Conservation (phyloP, 129 eudicot genomes). For the Cynara cardunculus region DNA sequence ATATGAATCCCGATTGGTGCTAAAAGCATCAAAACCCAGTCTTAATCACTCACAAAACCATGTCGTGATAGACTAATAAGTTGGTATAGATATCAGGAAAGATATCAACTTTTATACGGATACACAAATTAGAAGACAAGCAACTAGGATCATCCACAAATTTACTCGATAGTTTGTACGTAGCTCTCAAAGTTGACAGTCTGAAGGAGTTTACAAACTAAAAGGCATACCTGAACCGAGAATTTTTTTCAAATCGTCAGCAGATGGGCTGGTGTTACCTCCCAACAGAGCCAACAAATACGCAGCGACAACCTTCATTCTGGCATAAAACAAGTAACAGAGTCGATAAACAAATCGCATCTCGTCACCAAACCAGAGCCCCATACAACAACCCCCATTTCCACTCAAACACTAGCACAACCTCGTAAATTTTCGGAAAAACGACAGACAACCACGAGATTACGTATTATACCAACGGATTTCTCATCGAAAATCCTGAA, state of each 20-base stretch:
- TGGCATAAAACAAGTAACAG: not conserved
- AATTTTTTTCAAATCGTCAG: conserved; percentile 41
- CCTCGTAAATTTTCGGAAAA: not conserved
- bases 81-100: not conserved
- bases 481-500: no score
- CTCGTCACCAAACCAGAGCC: not conserved
- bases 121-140: not conserved
- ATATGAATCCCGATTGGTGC: no score
- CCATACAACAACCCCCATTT: not conserved
- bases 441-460: not conserved
- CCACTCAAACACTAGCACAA: not conserved
- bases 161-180: not conserved
- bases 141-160: not conserved
- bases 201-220: not conserved
- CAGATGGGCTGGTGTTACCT: conserved; percentile 33
- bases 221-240: conserved; percentile 32
- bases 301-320: conserved; percentile 43
- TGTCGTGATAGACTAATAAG: not conserved
- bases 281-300: conserved; percentile 44
- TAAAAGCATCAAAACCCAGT: not conserved
- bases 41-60: not conserved
- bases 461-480: not conserved
- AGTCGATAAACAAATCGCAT: not conserved
- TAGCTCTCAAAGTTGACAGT: not conserved
- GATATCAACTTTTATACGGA: not conserved